A percentile compares a stretch with the other conserved stretches of the same genome.
Conservation (phyloP, 148 eudicot species). For the Oxyria digyna region DNA sequence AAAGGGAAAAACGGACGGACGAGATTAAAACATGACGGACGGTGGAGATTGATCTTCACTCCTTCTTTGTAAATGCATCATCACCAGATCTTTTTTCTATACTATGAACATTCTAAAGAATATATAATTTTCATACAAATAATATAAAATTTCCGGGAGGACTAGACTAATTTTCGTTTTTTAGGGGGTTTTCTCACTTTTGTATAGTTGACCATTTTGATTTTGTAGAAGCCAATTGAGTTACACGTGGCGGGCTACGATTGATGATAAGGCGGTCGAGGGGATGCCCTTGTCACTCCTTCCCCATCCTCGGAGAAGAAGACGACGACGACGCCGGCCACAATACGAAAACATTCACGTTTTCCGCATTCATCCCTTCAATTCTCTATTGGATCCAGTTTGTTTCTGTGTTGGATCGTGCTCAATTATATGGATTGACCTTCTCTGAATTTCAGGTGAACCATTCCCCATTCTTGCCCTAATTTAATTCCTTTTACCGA, state of each 20-base stretch:
- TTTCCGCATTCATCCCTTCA: background rate
- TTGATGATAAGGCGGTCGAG: background rate
- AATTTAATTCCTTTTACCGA: background rate
- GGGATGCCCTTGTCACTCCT: background rate
- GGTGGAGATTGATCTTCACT: too few species aligned
- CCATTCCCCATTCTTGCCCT: background rate
- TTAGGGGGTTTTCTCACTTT: too few species aligned
- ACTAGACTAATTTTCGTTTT: too few species aligned
- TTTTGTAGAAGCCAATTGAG: background rate
- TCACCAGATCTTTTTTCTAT: too few species aligned
- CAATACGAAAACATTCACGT: background rate
- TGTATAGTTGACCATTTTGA: too few species aligned
- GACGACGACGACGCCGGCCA: background rate
- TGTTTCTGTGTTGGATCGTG: background rate
- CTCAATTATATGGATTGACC: background rate
- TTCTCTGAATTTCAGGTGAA: background rate
- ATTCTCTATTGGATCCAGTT: background rate
- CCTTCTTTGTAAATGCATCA: too few species aligned
- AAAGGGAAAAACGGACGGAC: too few species aligned
- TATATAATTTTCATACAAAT: too few species aligned
- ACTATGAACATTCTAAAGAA: too few species aligned
- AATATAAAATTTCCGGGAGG: too few species aligned
- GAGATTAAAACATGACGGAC: too few species aligned
- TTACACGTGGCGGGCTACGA: background rate
- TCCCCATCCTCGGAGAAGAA: slow-evolving; percentile 4